Percentiles rank a stretch among this genome's conserved stretches.
Conservation (phyloP, 805 yeast genomes). For the Candida succiphila region DNA sequence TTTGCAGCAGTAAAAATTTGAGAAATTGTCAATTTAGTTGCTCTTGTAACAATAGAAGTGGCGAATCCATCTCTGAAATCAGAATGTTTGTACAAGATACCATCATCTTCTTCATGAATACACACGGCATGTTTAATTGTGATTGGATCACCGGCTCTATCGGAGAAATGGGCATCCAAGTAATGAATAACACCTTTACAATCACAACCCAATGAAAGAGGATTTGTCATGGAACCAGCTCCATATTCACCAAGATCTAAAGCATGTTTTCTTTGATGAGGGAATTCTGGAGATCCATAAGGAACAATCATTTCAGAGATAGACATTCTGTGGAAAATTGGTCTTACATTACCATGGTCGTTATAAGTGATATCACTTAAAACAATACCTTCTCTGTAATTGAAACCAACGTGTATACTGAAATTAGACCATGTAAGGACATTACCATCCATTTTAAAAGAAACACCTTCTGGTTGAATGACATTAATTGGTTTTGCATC, state of each 20-base stretch:
- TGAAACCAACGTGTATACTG: constrained; percentile 72
- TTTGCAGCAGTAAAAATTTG: constrained; percentile 84
- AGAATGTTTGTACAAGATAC: constrained; percentile 70
- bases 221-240: constrained; percentile 80
- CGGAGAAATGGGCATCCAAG: constrained; percentile 68
- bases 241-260: constrained; percentile 84
- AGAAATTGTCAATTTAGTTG: constrained; percentile 62
- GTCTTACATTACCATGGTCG: constrained; percentile 65
- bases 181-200: constrained; percentile 82
- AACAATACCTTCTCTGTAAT: constrained; percentile 79
- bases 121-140: constrained; percentile 72
- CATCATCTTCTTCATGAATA: constrained; percentile 83
- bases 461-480: constrained; percentile 77
- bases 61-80: constrained; percentile 75
- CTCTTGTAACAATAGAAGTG: constrained; percentile 67
- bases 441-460: constrained; percentile 62
- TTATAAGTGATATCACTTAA: constrained; percentile 64
- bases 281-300: constrained; percentile 69
- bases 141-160: constrained; percentile 57
- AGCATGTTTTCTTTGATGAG: constrained; percentile 81
- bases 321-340: constrained; percentile 71
- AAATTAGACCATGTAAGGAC: constrained; percentile 72
- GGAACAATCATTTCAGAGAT: constrained; percentile 81
- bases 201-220: constrained; percentile 71
- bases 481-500: constrained; percentile 59